Evolutionary conservation across 75 land plant genomes (phyloP), one percentile per base, ranked within the genome.

Genomic region (Cryptomeria japonica): DNA sequence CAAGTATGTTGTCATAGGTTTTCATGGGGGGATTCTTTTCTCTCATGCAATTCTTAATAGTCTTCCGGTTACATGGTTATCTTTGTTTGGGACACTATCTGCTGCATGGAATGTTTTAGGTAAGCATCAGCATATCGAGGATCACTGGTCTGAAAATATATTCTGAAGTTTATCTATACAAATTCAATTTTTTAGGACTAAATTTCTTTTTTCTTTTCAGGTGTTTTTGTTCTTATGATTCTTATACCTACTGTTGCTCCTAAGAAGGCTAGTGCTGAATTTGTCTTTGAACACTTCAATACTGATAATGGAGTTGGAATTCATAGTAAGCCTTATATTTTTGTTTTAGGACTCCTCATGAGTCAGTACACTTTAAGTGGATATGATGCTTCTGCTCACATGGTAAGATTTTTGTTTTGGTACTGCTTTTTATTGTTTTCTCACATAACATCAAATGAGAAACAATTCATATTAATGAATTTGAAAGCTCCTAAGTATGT

Each of bases 371-470:
- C 99, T 16, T 87, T 95, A 8, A 92, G 94, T 41, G 99, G 99
- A 64, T 97, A 94, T 88, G 99, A 97, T 92, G 97, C 97, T 70
- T 96, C 99, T 87, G 99, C 97, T 75, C 95, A 97, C 87, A 95
- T 97, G 99, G 98, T 94, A 88, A 91, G 91, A 80, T 79, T 77
- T 55, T 10, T 36, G 47, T n/a, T 85, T 77, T 32, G 32, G 80
- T 82, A 82, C 14, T 82, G n/a, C 34, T 46, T 82, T 79, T 25
- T 82, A 25, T 1, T 0, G 11, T 82, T 82, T 41, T 19, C 19
- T 82, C n/a, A n/a, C 84, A 46, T 46, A 44, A 80, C n/a, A 1
- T 44, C 15, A 4, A n/a, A 82, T 82, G 14, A 82, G 44, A 42
- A 82, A 13, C 3, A 82, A 28, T 8, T 25, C 22, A 44, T 39